Conservation (phyloP, 208 protist species). For the Trichomonas tenax region DNA sequence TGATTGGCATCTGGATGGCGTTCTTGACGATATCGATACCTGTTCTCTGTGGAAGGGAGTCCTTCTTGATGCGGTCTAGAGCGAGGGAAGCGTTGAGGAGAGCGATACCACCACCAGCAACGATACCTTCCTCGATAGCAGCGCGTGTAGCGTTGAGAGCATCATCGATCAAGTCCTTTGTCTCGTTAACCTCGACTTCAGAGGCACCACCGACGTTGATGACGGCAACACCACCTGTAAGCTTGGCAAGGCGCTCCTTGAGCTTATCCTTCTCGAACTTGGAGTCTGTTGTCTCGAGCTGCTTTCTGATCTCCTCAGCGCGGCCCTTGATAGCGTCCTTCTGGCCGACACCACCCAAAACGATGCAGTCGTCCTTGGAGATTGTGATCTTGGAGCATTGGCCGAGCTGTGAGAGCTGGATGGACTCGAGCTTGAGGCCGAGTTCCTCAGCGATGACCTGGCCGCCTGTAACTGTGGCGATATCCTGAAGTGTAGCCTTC, state of each 20-base stretch:
- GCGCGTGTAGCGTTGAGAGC: conserved; percentile 94
- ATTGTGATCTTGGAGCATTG: conserved; percentile 59
- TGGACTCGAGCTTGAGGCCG: conserved; percentile 56
- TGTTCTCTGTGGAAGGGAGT: conserved; percentile 72
- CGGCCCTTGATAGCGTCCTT: conserved; percentile 67
- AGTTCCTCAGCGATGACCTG: conserved; percentile 67
- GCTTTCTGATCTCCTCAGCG: conserved; percentile 64
- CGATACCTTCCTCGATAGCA: conserved; percentile 94
- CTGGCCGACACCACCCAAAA: conserved; percentile 80
- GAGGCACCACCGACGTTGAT: conserved; percentile 70
- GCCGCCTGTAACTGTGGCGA: conserved; percentile 85
- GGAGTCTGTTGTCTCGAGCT: conserved; percentile 59
- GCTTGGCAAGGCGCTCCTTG: conserved; percentile 86
- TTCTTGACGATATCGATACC: conserved; percentile 80
- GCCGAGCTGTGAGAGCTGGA: conserved; percentile 43
- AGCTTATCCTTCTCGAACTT: conserved; percentile 90
- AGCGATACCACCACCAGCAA: conserved; percentile 85
- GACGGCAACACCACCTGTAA: conserved; percentile 69
- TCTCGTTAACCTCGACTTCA: conserved; percentile 95
- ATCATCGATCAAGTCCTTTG: conserved; percentile 94
- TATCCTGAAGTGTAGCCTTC: conserved; percentile 88
- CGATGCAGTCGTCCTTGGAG: conserved; percentile 85
- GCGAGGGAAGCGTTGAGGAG: conserved; percentile 68
- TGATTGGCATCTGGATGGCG: conserved; percentile 51
- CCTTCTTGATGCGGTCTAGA: conserved; percentile 60